phyloP scores from a whole-genome alignment of 2,329 filamentous ascomycete species.

The Exutisphaerella laricina region DNA sequence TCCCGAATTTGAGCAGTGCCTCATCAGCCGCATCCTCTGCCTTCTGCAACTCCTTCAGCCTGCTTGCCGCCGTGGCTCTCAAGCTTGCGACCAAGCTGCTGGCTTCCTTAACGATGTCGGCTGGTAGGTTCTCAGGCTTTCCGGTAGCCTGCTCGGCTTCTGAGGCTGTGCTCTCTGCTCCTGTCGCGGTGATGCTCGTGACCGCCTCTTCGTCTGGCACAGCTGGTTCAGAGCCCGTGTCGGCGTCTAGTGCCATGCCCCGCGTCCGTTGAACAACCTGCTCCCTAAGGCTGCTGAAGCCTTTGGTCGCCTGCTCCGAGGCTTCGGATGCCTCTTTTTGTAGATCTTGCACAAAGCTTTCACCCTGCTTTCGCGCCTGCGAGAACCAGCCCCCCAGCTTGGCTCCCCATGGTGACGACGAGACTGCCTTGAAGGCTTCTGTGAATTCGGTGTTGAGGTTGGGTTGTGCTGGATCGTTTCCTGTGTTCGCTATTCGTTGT shows the following conservation, averaged over 20 bases:
- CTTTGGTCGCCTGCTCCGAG: conserved; percentile 64
- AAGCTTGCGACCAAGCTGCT: conserved; percentile 70
- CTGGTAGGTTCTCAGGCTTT: conserved; percentile 42
- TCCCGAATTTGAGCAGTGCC: conserved; percentile 83
- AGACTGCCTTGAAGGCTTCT: conserved; percentile 92
- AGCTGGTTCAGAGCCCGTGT: conserved; percentile 11
- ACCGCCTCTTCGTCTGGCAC: conserved; percentile 30
- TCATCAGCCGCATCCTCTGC: conserved; percentile 97
- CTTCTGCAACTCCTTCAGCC: conserved; percentile 80
- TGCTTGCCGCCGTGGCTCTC: conserved; percentile 34
- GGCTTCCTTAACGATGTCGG: conserved; percentile 51
- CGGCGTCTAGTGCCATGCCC: conserved; percentile 24
- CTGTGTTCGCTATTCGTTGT: conserved; percentile 38
- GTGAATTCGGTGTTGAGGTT: conserved; percentile 82
- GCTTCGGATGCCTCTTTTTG: conserved; percentile 76
- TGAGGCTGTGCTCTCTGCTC: conserved; percentile 3
- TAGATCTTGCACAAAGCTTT: conserved; percentile 78
- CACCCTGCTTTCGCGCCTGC: conserved; percentile 85
- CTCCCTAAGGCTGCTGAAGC: conserved; percentile 62
- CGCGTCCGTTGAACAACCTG: conserved; percentile 28
- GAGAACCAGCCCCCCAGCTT: conserved; percentile 83
- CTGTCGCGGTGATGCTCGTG: conserved; percentile 9
- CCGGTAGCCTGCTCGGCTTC: conserved; percentile 21
- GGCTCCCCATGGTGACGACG: conserved; percentile 83
- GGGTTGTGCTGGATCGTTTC: conserved; percentile 22